phyloP scores from a whole-genome alignment of 352 stramenopile species.

The Phytophthora pseudosyringae region DNA sequence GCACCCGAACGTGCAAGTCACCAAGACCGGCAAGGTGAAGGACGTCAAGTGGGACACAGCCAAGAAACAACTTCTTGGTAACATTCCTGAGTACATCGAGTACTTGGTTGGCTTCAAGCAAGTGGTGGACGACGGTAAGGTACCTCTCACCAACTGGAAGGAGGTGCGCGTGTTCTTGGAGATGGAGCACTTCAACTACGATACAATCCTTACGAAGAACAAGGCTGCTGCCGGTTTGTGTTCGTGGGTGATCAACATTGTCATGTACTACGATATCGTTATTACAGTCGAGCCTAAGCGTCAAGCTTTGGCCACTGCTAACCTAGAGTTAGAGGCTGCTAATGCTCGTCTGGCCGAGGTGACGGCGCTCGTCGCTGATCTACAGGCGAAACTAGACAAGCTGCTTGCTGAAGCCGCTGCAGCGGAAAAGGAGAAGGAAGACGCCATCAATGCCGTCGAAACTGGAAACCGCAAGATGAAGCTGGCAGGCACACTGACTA shows the following conservation, averaged over 20 bases:
- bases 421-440: conserved; percentile 93
- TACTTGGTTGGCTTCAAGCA: conserved; percentile 95
- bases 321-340: conserved; percentile 90
- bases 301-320: conserved; percentile 90
- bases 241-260: conserved; percentile 96
- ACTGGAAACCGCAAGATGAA: conserved; percentile 95
- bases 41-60: conserved; percentile 95
- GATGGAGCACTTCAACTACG: conserved; percentile 95
- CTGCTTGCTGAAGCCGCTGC: conserved; percentile 90
- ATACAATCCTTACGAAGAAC: conserved; percentile 96
- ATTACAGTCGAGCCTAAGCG: conserved; percentile 95
- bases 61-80: conserved; percentile 95
- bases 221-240: conserved; percentile 93
- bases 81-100: conserved; percentile 97
- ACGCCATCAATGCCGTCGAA: conserved; percentile 93
- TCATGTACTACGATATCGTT: conserved; percentile 97
- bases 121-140: conserved; percentile 93
- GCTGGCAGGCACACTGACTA: conserved; percentile 94
- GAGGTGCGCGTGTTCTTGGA: conserved; percentile 94
- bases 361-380: conserved; percentile 90
- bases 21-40: conserved; percentile 96
- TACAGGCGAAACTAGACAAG: conserved; percentile 94
- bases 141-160: conserved; percentile 93
- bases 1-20: conserved; percentile 93
- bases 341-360: conserved; percentile 92